Evolutionary conservation across 352 stramenopile species (phyloP).

Genomic region (Phytophthora parvispora): DNA sequence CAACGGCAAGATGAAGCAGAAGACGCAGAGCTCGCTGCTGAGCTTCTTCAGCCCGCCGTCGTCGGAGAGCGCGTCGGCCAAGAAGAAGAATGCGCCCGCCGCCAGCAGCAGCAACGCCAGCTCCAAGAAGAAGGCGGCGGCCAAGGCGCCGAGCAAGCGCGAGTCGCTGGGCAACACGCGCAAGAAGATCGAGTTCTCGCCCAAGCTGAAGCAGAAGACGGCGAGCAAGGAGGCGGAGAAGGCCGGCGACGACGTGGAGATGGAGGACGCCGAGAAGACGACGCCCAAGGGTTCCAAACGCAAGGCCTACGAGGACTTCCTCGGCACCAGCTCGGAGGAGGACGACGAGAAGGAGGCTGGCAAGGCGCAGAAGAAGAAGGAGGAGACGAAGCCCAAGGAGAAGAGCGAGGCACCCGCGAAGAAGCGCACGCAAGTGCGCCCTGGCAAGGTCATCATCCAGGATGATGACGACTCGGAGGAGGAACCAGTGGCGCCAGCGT

Average conservation of each 20-base stretch:
- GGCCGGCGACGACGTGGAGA: conserved; percentile 18
- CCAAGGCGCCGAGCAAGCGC: conserved; percentile 18
- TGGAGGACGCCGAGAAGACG: conserved; percentile 13
- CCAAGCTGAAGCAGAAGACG: conserved; percentile 46
- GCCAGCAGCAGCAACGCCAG: conserved; percentile 10
- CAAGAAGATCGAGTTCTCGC: conserved; percentile 85
- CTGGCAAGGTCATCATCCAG: conserved; percentile 75
- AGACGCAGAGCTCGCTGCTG: conserved; percentile 83
- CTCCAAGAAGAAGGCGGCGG: conserved; percentile 14
- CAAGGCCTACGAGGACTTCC: conserved; percentile 80
- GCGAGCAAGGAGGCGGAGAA: conserved; percentile 3
- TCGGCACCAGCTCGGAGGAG: conserved; percentile 78
- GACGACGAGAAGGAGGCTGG: conserved; percentile 25
- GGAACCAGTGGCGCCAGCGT: conserved; percentile 30
- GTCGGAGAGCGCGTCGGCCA: conserved; percentile 34
- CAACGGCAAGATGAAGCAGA: conserved; percentile 36
- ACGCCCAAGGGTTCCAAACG: conserved; percentile 31
- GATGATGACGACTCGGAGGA: conserved; percentile 86
- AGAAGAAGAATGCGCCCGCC: conserved; percentile 38
- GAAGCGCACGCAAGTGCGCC: conserved; percentile 36
- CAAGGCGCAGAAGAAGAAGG: not conserved
- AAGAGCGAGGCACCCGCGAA: conserved; percentile 38
- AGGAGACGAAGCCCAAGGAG: conserved; percentile 22
- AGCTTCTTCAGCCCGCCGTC: conserved; percentile 88
- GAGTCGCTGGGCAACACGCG: conserved; percentile 34